Base-by-base conservation (phyloP, 169 alveolate genomes). In the Plasmodium reichenowi region DNA sequence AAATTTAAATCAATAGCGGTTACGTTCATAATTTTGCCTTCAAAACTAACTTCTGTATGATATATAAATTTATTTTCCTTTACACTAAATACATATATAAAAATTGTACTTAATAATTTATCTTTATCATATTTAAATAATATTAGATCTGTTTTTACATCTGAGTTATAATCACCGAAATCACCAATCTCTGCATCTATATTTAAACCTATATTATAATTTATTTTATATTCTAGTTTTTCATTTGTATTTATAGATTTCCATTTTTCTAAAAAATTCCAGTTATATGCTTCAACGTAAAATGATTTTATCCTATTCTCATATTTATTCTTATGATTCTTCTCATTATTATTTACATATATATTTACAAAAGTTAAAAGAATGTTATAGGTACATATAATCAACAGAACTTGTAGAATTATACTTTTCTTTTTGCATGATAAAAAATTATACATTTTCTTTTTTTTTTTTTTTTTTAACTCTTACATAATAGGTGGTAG, bases 1-100 rank as follows among this genome's bases (percentile, higher is more conserved):
- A 86, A 56, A 78, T 94, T 92, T 13, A 94, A 47, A 72, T 94
- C 96, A 8, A 92, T 85, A 0, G 93, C 96, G 3, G 85, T 74
- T 26, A 78, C 59, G 24, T 94, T 94, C 45, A 71, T 85, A 4
- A 92, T 72, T 17, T 64, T 88, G 9, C 95, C 96, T 48, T 73
- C 74, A 9, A 94, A 62, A 3, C 70, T 88, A 2, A 74, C 74
- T 63, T 78, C 90, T 7, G 87, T 58, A 43, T 72, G 70, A 13
- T 72, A 63, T 2, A 72, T 62, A 60, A 75, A 76, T 72, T 72
- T 71, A 47, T 62, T 75, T 74, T 63, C 74, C n/a, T 50, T 13
- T 3, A 43, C 59, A 15, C 38, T 68, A 47, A 73, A 74, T 59
- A 87, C 70, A 48, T 83, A 50, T 60, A 83, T 43, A 83, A 10